A percentile compares a stretch with the other conserved stretches of the same genome.
Evolutionary conservation across 257 asterid species (phyloP).

Genomic region (Solanum chiquidenum): DNA sequence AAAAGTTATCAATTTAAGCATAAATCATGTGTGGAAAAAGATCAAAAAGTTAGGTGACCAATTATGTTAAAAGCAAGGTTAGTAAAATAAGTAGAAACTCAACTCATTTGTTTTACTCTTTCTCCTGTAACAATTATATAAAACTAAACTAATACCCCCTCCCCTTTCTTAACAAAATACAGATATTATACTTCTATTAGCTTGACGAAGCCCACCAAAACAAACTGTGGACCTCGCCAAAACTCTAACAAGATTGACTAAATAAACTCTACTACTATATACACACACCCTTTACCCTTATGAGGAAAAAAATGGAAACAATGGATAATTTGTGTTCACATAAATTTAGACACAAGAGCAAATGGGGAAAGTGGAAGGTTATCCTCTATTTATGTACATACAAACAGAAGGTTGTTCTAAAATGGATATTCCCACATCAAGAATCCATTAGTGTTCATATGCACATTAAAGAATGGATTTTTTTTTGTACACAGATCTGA

Average conservation of each 20-base stretch:
- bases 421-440: background rate
- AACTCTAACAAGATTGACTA: background rate
- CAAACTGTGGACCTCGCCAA: conserved; percentile 31
- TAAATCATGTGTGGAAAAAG: conserved; percentile 11
- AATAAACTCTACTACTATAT: background rate
- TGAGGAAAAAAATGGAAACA: background rate
- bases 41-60: conserved; percentile 50
- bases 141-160: background rate
- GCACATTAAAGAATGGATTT: background rate
- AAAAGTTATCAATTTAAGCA: conserved; percentile 14
- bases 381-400: background rate
- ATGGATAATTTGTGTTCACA: background rate
- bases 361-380: background rate
- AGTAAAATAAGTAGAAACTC: conserved; percentile 1
- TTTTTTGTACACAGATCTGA: conserved; percentile 9
- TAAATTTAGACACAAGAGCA: background rate
- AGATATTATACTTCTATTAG: conserved; percentile 18
- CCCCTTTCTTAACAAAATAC: conserved; percentile 10
- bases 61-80: conserved; percentile 22
- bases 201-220: conserved; percentile 42
- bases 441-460: background rate
- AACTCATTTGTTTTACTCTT: background rate
- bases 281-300: background rate
- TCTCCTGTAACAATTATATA: background rate
- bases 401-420: background rate